These are phyloP conservation scores for Colletotrichum phormii DNA, from an alignment of 2,329 filamentous ascomycete species.

Conservation along the genomic window DNA sequence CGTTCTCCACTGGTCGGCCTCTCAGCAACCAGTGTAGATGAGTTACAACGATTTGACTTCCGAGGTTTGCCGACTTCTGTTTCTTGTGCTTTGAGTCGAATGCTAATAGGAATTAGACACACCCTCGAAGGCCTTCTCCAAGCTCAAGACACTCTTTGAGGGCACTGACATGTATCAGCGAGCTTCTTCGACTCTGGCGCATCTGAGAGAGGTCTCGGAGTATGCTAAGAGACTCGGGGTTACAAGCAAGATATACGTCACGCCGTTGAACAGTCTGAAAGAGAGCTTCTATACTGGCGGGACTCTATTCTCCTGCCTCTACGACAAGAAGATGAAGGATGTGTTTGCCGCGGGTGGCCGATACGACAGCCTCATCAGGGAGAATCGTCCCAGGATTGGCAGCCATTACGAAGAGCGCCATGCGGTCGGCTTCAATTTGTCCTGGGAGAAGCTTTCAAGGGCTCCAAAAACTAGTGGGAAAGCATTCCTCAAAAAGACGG, in stretches of 20 bases:
- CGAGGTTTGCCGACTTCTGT: constrained; percentile 63
- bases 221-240: constrained; percentile 83
- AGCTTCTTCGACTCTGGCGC: constrained; percentile 80
- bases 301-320: constrained; percentile 89
- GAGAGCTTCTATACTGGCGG: constrained; percentile 91
- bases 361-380: constrained; percentile 89
- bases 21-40: constrained; percentile 89
- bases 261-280: constrained; percentile 87
- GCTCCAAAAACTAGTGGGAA: constrained; percentile 68
- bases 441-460: constrained; percentile 84
- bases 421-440: constrained; percentile 92
- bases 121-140: constrained; percentile 67
- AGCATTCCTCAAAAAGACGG: constrained; percentile 75
- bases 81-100: too few species aligned
- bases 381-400: constrained; percentile 79
- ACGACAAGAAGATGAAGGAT: constrained; percentile 84
- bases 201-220: constrained; percentile 81
- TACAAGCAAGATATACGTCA: constrained; percentile 82
- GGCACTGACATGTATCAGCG: constrained; percentile 77
- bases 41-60: constrained; percentile 92
- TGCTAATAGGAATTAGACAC: constrained; percentile 53
- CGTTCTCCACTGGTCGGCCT: constrained; percentile 85
- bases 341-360: constrained; percentile 94
- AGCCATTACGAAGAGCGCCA: constrained; percentile 75
- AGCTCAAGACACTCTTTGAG: constrained; percentile 70